Evolutionary conservation across 768 basidiomycete genomes (phyloP), one percentile per base, ranked within the genome.

Genomic region (Rhodosporidiobolus sp.): DNA sequence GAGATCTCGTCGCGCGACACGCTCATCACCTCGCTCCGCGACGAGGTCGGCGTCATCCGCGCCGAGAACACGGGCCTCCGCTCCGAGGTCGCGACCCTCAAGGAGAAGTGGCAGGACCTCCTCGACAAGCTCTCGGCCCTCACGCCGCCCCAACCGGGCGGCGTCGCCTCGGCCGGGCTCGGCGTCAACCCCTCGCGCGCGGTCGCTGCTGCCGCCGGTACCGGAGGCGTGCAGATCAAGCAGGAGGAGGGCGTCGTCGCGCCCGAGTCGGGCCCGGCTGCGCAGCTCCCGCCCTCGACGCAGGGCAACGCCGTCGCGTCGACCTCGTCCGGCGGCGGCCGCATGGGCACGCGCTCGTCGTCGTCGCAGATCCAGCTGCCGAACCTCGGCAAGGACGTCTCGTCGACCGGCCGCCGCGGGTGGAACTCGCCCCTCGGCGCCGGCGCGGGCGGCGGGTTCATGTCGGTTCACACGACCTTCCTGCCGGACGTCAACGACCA

Each of bases 1-100:
- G 92, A 95, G 80, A 91, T 98, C 78, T 89, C 90, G 22, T 92
- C 94, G 79, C 88, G 95, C 35, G 95, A 99, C 83, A 85, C 87
- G 28, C 86, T 98, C 72, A 89, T 99, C 74, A n/a, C 50, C 28
- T 48, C 53, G 20, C 65, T 79, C 9, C 58, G 66, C 30, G 78
- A 77, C 67, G 74, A 79, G 57, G 73, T 79, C 26, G 63, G 67
- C 52, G 64, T 63, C 30, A 34, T 74, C 35, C 66, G 60, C 35
- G 56, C 59, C 30, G 70, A 73, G 63, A 76, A 76, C 65, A n/a
- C 63, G 19, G 60, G 69, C 28, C 55, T 72, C 63, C 79, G 80
- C 57, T 75, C 79, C 28, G 83, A 84, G 67, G 80, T 83, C 30
- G 78, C 78, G 12, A 78, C 80, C 17, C 78, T 84, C 72, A 83